phyloP scores from a whole-genome alignment of 306 rosid genomes.

The Styphnolobium japonicum region DNA sequence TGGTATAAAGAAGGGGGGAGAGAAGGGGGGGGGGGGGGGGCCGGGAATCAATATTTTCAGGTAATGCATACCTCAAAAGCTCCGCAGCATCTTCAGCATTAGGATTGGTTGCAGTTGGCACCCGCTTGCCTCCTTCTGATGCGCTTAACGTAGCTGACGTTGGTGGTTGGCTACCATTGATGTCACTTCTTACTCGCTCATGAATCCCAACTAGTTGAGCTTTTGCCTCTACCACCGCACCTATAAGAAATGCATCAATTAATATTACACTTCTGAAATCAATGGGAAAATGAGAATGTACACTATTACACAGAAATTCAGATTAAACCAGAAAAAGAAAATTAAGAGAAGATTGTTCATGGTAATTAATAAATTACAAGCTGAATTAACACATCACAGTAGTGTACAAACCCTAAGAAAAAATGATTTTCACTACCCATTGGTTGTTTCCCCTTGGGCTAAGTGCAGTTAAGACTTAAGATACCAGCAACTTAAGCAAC shows the following conservation, averaged over 20 bases:
- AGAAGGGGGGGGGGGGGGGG: too few relatives aligned
- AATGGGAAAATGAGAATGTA: neutral
- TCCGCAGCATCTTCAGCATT: constrained; percentile 95
- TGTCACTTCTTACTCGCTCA: constrained; percentile 93
- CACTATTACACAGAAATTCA: neutral
- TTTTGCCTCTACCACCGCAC: constrained; percentile 81
- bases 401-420: neutral
- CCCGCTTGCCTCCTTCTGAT: constrained; percentile 55
- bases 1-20: neutral
- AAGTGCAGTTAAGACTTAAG: neutral
- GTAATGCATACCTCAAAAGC: constrained; percentile 65
- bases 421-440: neutral
- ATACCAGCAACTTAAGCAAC: constrained; percentile 8
- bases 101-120: constrained; percentile 82
- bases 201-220: constrained; percentile 91
- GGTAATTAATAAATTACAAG: neutral
- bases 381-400: neutral
- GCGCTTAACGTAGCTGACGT: constrained; percentile 39
- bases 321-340: neutral
- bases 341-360: neutral
- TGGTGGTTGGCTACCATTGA: constrained; percentile 62
- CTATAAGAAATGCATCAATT: constrained; percentile 29
- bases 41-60: too few relatives aligned
- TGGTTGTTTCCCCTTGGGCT: neutral
- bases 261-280: neutral